Evolutionary conservation across 768 basidiomycete genomes (phyloP).

Genomic region (Leucosporidium yakuticum): DNA sequence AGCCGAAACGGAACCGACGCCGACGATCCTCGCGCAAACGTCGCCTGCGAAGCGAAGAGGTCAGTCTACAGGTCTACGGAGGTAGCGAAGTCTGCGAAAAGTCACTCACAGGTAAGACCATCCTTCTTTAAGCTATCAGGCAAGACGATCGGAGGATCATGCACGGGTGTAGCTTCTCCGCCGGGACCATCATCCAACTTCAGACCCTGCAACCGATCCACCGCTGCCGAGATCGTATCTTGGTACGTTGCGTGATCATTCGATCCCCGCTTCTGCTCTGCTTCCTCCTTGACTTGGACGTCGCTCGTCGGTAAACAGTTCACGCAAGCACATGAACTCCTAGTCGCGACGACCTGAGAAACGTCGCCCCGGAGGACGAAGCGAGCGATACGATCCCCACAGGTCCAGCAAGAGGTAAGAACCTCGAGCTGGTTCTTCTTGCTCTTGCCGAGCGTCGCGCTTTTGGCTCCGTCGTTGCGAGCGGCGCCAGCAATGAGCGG

Average conservation of each 20-base stretch:
- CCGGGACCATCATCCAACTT: background rate
- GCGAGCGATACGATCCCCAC: background rate
- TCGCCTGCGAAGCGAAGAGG: background rate
- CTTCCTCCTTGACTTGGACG: background rate
- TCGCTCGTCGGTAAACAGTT: background rate
- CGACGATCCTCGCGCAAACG: constrained; percentile 3
- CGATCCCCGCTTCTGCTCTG: background rate
- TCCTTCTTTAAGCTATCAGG: background rate
- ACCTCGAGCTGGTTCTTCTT: background rate
- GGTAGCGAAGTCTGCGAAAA: no score
- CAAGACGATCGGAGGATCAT: no score
- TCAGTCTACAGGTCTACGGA: background rate
- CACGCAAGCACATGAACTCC: background rate
- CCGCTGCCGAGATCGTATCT: background rate
- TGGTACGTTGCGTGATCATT: background rate
- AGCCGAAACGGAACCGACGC: background rate
- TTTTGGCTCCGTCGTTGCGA: background rate
- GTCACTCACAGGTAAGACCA: background rate
- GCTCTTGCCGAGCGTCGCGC: background rate
- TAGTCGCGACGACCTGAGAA: background rate
- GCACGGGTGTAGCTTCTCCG: no score
- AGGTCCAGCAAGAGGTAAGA: background rate
- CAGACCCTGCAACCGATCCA: background rate
- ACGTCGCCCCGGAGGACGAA: background rate
- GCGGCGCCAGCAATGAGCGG: no score